Evolutionary conservation across 2,329 filamentous ascomycete species (phyloP).

Genomic region (Diaporthe sp.): DNA sequence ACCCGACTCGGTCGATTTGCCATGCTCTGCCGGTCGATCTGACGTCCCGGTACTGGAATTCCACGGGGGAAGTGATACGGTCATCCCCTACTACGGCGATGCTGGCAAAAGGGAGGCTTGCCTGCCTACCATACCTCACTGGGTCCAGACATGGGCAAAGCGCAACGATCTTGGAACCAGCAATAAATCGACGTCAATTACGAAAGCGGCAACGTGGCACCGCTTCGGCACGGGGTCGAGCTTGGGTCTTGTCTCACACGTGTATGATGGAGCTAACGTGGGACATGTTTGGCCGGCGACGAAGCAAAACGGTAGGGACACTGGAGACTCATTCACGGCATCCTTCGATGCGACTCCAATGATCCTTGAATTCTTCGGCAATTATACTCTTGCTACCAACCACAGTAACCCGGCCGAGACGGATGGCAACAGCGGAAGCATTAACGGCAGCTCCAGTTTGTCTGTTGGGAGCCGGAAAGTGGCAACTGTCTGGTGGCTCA

Average conservation of each 20-base stretch:
- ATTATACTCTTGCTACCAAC: not conserved
- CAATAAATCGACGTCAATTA: not conserved
- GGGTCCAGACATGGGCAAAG: not conserved
- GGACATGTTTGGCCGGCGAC: constrained; percentile 1
- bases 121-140: constrained; percentile 5
- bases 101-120: not conserved
- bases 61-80: not conserved
- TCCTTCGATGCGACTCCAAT: not conserved
- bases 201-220: not conserved
- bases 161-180: not conserved
- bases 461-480: not conserved
- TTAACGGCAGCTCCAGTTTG: not conserved
- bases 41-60: constrained; percentile 1
- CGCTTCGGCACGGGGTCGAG: not conserved
- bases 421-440: not conserved
- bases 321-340: not conserved
- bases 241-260: not conserved
- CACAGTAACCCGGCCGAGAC: not conserved
- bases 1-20: not conserved
- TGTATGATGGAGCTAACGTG: not conserved
- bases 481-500: not conserved
- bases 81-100: not conserved
- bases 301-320: not conserved
- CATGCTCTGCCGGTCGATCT: not conserved
- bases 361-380: constrained; percentile 4